These are phyloP conservation scores for Byssothecium circinans DNA, from an alignment of 2,329 filamentous ascomycete species.

Conservation along the genomic window DNA sequence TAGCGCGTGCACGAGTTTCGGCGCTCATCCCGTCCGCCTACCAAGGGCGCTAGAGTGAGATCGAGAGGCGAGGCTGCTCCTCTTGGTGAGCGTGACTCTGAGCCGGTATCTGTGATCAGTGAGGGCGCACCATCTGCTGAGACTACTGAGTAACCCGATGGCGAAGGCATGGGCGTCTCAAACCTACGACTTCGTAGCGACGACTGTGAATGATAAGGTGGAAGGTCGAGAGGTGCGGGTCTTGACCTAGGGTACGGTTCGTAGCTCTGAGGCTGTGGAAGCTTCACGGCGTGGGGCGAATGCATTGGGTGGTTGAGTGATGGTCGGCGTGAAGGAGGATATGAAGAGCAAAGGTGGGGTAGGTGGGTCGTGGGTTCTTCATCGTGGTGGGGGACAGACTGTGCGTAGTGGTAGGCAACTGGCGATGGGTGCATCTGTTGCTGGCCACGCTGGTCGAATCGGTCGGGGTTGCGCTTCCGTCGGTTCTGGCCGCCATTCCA, in stretches of 20 bases:
- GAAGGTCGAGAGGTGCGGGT: constrained; percentile 37
- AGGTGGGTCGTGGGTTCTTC: constrained; percentile 15
- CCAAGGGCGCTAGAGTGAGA: constrained; percentile 42
- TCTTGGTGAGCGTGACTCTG: constrained; percentile 51
- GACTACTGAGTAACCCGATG: constrained; percentile 62
- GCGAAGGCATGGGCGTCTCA: constrained; percentile 65
- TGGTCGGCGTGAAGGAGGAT: constrained; percentile 31
- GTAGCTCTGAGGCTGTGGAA: constrained; percentile 37
- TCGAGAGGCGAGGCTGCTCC: constrained; percentile 52
- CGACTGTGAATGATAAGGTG: constrained; percentile 23
- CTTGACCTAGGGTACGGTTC: constrained; percentile 36
- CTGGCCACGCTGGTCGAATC: constrained; percentile 27
- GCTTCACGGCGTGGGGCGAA: constrained; percentile 34
- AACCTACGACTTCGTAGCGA: constrained; percentile 35
- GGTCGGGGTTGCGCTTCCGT: constrained; percentile 53
- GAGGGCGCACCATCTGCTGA: constrained; percentile 68
- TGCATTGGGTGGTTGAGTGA: constrained; percentile 30
- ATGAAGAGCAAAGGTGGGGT: constrained; percentile 24
- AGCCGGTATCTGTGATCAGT: constrained; percentile 66
- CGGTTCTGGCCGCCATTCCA: constrained; percentile 94
- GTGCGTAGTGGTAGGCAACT: constrained; percentile 37
- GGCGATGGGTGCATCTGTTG: constrained; percentile 38
- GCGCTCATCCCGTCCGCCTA: constrained; percentile 41
- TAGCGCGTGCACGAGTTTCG: constrained; percentile 41
- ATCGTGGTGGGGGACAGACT: constrained; percentile 26